These are phyloP conservation scores for Naganishia sp. DNA, from an alignment of 1,284 basidiomycete genomes.

Conservation along the genomic window DNA sequence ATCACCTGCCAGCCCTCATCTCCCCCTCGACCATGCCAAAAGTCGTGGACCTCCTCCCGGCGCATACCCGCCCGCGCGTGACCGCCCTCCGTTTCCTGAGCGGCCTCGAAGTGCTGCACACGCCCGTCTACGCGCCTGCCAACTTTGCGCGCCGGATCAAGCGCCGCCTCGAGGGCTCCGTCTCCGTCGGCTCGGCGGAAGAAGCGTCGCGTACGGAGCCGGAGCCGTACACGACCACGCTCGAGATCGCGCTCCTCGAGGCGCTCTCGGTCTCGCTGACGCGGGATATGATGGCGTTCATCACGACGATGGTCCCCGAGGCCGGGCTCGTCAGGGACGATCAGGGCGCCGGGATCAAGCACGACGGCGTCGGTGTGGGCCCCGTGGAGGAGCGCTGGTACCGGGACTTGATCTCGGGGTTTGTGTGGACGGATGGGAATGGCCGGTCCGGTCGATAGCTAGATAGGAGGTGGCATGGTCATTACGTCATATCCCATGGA, in stretches of 20 bases:
- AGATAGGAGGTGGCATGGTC: neutral
- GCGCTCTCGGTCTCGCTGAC: conserved; percentile 69
- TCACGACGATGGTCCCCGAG: conserved; percentile 62
- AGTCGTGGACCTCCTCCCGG: conserved; percentile 68
- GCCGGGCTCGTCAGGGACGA: conserved; percentile 70
- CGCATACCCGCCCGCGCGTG: conserved; percentile 70
- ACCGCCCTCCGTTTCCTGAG: conserved; percentile 67
- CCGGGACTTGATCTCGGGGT: conserved; percentile 64
- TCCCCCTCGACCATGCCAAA: conserved; percentile 80
- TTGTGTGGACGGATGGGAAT: neutral
- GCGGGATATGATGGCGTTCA: conserved; percentile 70
- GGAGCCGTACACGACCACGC: conserved; percentile 35
- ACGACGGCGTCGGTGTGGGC: conserved; percentile 46
- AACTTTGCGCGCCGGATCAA: conserved; percentile 69
- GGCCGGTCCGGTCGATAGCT: neutral
- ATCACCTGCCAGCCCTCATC: conserved; percentile 64
- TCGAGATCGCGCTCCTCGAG: conserved; percentile 69
- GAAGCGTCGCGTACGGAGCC: neutral
- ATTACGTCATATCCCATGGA: conserved; percentile 3
- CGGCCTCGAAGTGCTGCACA: conserved; percentile 80
- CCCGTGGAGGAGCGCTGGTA: conserved; percentile 60
- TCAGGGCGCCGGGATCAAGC: conserved; percentile 54
- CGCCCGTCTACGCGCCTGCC: conserved; percentile 68
- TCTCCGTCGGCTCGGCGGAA: neutral
- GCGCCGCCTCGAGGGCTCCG: conserved; percentile 43